Evolutionary conservation across 352 stramenopile species (phyloP), one percentile per base, ranked within the genome.

Genomic region (Phytopythium mirpurense): DNA sequence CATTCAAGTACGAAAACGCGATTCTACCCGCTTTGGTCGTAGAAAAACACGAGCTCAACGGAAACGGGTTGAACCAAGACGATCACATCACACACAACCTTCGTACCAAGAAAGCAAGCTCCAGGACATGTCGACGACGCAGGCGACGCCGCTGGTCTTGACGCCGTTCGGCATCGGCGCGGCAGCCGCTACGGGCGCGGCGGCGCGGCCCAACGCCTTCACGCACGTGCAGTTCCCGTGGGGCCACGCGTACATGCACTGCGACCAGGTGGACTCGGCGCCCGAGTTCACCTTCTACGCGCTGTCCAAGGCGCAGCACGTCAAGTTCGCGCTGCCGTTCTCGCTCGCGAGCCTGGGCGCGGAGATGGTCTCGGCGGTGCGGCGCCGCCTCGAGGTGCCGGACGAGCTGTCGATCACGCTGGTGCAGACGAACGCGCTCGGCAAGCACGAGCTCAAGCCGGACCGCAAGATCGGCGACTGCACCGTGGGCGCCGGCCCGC

Each of bases 201-300:
- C 52, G 18, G 56, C 52, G 18, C 37, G 54, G 2, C 62, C 70
- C 37, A 48, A 47, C 34, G 24, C 26, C 14, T 87, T 90, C 54
- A 74, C 73, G 49, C 74, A 75, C 48, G 81, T 92, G 24, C 52
- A 78, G 46, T 92, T 92, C 42, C 74, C 81, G 2, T 92, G 81
- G 81, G 81, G 81, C n/a, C 65, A 74, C 34, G 79, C 78, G 37
- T 88, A 86, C 47, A 67, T 92, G 18, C 66, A 84, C 49, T 56
- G 69, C 19, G 70, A 86, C 27, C 53, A 87, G 26, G 72, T 90
- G 37, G 76, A 74, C 6, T 50, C 71, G 15, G 63, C 70, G 27
- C 81, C 78, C 1, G 65, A 85, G 42, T 92, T 92, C 47, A 92
- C 76, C 10, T 88, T 92, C 62, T 92, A 90, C 63, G 81, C 81